phyloP scores from a whole-genome alignment of 1,139 yeast genomes.

The Scheffersomyces insectosa region DNA sequence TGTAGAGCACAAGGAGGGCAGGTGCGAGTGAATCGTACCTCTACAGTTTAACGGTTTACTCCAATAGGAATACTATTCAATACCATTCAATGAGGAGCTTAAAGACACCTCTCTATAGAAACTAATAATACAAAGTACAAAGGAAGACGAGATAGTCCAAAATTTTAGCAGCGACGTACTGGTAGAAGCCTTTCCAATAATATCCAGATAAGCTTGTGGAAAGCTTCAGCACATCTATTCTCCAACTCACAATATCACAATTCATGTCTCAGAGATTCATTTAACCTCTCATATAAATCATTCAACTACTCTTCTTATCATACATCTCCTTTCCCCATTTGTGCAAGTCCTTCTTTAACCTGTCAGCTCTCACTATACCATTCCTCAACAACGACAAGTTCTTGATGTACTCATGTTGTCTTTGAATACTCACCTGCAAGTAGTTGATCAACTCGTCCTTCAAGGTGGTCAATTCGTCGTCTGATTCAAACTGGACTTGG shows the following conservation, averaged over 20 bases:
- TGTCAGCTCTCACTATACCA: constrained; percentile 76
- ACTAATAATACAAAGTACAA: no score
- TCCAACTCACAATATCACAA: neutral
- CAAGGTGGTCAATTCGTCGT: constrained; percentile 29
- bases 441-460: constrained; percentile 46
- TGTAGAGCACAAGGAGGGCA: no score
- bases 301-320: constrained; percentile 50
- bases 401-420: constrained; percentile 87
- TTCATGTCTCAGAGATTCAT: no score
- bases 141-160: no score
- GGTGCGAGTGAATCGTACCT: no score
- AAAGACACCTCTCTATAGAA: no score
- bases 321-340: constrained; percentile 87
- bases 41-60: no score
- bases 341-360: constrained; percentile 65
- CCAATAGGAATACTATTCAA: no score
- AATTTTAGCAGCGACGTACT: no score
- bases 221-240: neutral
- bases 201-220: neutral
- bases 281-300: no score
- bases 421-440: constrained; percentile 61
- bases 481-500: constrained; percentile 29
- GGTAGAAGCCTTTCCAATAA: no score
- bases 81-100: no score
- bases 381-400: constrained; percentile 69